phyloP scores from a whole-genome alignment of 805 yeast species.

The Pichia phayaonensis region DNA sequence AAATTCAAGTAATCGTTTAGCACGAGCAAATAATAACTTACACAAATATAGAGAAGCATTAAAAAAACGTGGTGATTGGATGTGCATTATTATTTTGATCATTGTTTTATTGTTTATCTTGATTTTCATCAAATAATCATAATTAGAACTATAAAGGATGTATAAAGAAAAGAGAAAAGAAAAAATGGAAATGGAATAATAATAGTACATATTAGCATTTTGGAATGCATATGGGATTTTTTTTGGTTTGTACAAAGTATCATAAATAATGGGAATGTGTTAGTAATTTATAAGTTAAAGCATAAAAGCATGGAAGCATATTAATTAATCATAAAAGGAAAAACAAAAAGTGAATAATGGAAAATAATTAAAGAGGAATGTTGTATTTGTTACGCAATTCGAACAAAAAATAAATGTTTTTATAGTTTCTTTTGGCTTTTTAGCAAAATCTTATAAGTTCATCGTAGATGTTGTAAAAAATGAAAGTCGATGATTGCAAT shows the following conservation, averaged over 20 bases:
- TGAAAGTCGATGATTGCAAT: too few species aligned
- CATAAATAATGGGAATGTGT: neutral
- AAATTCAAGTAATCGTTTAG: slow-evolving; percentile 33
- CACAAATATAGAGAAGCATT: slow-evolving; percentile 33
- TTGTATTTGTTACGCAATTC: neutral
- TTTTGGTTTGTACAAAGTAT: neutral
- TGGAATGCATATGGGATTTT: neutral
- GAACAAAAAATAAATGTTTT: too few species aligned
- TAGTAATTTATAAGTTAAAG: neutral
- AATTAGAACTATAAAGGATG: neutral
- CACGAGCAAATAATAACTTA: slow-evolving; percentile 35
- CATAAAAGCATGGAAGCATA: neutral
- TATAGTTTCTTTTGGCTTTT: too few species aligned
- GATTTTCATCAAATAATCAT: slow-evolving; percentile 29
- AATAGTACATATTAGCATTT: neutral
- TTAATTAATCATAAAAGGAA: neutral
- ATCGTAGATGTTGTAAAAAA: too few species aligned
- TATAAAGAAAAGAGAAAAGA: too few species aligned
- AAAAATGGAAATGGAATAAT: neutral
- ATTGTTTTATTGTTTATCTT: slow-evolving; percentile 38
- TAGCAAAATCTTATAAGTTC: too few species aligned
- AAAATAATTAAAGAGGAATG: neutral
- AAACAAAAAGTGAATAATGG: neutral
- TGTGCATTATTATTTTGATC: slow-evolving; percentile 36
- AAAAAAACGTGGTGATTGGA: slow-evolving; percentile 43